A percentile compares a stretch with the other conserved stretches of the same genome.
These are phyloP conservation scores for Hydrangea macrophylla DNA, from an alignment of 148 eudicot species.

Conservation along the genomic window DNA sequence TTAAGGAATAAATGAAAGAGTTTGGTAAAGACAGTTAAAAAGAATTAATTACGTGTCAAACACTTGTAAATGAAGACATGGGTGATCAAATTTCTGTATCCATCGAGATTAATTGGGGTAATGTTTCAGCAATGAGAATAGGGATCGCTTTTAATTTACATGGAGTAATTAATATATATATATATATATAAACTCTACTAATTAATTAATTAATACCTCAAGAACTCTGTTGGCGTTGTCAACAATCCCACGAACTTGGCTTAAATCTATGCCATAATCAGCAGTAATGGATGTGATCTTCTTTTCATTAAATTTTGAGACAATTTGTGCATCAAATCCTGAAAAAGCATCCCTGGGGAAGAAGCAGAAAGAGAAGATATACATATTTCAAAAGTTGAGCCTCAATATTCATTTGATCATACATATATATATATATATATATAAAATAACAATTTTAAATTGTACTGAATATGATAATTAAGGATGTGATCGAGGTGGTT, in stretches of 20 bases:
- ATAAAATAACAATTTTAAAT: too few relatives aligned
- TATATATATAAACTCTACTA: too few relatives aligned
- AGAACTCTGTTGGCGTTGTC: constrained; percentile 69
- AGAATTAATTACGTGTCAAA: not conserved
- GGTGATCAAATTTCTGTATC: too few relatives aligned
- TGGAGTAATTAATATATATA: too few relatives aligned
- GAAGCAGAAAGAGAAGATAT: not conserved
- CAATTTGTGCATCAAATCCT: constrained; percentile 70
- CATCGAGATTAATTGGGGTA: not conserved
- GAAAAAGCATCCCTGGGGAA: constrained; percentile 67
- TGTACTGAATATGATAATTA: too few relatives aligned
- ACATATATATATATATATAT: too few relatives aligned
- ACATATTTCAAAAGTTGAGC: too few relatives aligned
- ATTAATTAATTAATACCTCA: constrained; percentile 36
- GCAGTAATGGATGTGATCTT: constrained; percentile 46
- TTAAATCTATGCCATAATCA: constrained; percentile 50
- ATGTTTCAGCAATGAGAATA: too few relatives aligned
- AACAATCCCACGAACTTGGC: constrained; percentile 71
- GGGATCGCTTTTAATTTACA: too few relatives aligned
- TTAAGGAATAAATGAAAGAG: not conserved
- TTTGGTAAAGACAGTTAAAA: not conserved
- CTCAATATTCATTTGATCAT: too few relatives aligned
- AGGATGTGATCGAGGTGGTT: not conserved
- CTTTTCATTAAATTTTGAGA: constrained; percentile 65
- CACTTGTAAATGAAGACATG: too few relatives aligned